These are phyloP conservation scores for Geranium rotundifolium DNA, from an alignment of 345 rosid genomes.

Conservation along the genomic window DNA sequence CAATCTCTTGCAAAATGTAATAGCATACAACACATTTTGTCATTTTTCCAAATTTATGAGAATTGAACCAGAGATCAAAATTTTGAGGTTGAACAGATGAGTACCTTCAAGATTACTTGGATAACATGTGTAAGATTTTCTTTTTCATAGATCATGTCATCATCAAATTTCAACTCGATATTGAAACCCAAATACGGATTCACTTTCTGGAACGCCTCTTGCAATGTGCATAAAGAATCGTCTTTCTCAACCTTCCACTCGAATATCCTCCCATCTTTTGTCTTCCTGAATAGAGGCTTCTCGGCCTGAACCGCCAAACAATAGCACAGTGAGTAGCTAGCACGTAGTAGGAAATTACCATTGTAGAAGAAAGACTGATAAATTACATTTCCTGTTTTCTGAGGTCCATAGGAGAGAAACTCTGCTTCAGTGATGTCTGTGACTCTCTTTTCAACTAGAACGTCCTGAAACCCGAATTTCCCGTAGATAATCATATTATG, in stretches of 20 bases:
- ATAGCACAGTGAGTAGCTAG: background rate
- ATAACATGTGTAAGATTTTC: constrained; percentile 45
- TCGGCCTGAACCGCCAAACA: constrained; percentile 14
- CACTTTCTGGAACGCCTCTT: constrained; percentile 65
- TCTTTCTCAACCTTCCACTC: constrained; percentile 63
- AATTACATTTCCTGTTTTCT: constrained; percentile 18
- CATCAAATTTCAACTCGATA: constrained; percentile 84
- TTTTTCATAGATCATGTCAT: constrained; percentile 42
- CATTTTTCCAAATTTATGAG: background rate
- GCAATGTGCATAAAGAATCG: constrained; percentile 69
- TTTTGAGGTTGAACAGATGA: background rate
- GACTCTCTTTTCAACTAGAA: constrained; percentile 60
- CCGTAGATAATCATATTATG: background rate
- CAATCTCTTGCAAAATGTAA: too few relatives aligned
- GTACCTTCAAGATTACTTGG: constrained; percentile 39
- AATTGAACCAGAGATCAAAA: background rate
- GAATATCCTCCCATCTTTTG: constrained; percentile 65
- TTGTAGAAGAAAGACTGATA: background rate
- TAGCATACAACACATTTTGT: too few relatives aligned
- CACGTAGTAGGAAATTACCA: background rate
- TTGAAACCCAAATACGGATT: constrained; percentile 60
- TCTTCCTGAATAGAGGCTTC: constrained; percentile 51
- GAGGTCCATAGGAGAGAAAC: constrained; percentile 66
- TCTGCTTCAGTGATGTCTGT: constrained; percentile 53
- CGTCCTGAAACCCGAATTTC: constrained; percentile 31